Evolutionary conservation across 805 yeast species (phyloP).

Genomic region (Wickerhamiella azymoides): DNA sequence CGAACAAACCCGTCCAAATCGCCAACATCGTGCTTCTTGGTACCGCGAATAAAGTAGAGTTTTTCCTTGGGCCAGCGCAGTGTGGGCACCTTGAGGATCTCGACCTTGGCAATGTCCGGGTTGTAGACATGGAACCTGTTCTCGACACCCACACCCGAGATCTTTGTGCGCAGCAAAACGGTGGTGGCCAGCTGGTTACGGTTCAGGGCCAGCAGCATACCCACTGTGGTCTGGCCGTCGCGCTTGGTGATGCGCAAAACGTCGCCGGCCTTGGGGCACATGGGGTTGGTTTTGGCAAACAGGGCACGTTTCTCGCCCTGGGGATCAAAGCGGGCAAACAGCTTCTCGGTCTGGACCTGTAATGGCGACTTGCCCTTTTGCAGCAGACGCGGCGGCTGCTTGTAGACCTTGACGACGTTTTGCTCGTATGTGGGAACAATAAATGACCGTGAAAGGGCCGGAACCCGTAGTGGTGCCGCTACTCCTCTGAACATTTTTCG

Average conservation of each 20-base stretch:
- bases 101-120: constrained; percentile 65
- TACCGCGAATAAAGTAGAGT: constrained; percentile 75
- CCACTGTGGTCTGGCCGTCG: constrained; percentile 47
- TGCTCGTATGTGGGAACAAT: constrained; percentile 32
- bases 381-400: constrained; percentile 23
- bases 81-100: constrained; percentile 57
- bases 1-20: constrained; percentile 25
- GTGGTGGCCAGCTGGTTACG: constrained; percentile 61
- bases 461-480: not conserved
- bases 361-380: constrained; percentile 25
- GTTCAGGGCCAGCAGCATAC: constrained; percentile 66
- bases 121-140: constrained; percentile 65
- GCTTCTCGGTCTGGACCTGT: constrained; percentile 35
- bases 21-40: constrained; percentile 28
- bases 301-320: constrained; percentile 50
- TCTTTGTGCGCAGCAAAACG: constrained; percentile 67
- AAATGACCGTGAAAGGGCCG: constrained; percentile 10
- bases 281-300: constrained; percentile 33
- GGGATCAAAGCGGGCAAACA: constrained; percentile 52
- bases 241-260: constrained; percentile 59
- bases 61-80: constrained; percentile 67
- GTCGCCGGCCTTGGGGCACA: constrained; percentile 64
- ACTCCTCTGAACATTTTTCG: not conserved
- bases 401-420: constrained; percentile 25
- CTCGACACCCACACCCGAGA: constrained; percentile 76